phyloP scores from a whole-genome alignment of 768 basidiomycete genomes.

The Lactarius hatsudake region DNA sequence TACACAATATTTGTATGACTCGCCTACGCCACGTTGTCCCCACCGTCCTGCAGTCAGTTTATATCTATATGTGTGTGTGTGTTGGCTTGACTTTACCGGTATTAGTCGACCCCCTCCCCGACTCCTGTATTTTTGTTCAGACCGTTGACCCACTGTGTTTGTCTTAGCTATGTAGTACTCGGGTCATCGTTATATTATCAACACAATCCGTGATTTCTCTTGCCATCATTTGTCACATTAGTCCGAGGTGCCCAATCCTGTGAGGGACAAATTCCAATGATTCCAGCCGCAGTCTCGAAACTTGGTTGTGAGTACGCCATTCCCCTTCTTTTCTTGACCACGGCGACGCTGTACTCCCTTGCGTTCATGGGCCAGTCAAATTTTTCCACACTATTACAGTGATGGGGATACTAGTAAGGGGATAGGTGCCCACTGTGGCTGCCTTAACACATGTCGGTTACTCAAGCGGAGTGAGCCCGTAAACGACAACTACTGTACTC shows the following conservation, averaged over 20 bases:
- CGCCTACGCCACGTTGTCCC: neutral
- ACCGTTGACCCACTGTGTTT: neutral
- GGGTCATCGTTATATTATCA: conserved; percentile 3
- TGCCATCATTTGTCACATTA: neutral
- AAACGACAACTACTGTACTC: neutral
- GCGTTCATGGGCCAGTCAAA: neutral
- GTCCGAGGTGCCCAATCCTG: neutral
- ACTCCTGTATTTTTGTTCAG: conserved; percentile 3
- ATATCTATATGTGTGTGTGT: conserved; percentile 19
- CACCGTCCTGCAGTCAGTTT: conserved; percentile 2
- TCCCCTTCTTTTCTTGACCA: neutral
- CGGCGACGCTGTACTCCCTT: neutral
- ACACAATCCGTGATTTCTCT: neutral
- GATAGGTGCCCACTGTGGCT: neutral
- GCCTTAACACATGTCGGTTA: neutral
- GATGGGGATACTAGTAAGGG: neutral
- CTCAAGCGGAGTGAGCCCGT: neutral
- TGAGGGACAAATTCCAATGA: neutral
- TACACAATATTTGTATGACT: conserved; percentile 14
- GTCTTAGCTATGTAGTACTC: conserved; percentile 5
- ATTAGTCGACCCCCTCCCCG: neutral
- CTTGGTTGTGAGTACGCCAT: neutral
- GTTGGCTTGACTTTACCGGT: neutral
- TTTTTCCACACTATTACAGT: neutral
- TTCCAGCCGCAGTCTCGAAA: neutral